These are phyloP conservation scores for Tetraselmis chui DNA, from an alignment of 139 green algal species.

Conservation along the genomic window DNA sequence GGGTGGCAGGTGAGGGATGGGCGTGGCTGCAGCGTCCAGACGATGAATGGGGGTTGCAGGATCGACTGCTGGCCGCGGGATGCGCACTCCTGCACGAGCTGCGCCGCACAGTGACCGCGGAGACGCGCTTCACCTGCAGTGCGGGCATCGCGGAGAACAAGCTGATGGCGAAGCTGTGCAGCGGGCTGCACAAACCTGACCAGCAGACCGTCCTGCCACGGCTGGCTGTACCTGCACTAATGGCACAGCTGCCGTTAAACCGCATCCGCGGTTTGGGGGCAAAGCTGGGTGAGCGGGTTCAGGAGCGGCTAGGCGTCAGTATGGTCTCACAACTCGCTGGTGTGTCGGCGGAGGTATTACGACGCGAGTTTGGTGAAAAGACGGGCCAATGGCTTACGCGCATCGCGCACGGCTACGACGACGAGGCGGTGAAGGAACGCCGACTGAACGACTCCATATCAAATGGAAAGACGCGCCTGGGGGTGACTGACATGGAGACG, in stretches of 20 bases:
- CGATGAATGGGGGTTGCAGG: constrained; percentile 31
- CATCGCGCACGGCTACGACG: background rate
- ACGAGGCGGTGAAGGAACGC: background rate
- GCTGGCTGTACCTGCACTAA: constrained; percentile 42
- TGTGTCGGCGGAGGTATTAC: background rate
- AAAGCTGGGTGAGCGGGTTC: background rate
- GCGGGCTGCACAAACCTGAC: constrained; percentile 75
- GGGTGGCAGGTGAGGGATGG: too few relatives aligned
- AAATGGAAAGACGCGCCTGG: background rate
- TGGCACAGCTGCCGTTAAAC: constrained; percentile 52
- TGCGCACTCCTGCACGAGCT: constrained; percentile 48
- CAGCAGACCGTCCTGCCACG: constrained; percentile 74
- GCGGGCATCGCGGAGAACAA: constrained; percentile 67
- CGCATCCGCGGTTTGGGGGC: background rate
- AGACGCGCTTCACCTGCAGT: constrained; percentile 71
- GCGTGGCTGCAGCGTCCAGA: constrained; percentile 48
- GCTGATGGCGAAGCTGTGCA: constrained; percentile 77
- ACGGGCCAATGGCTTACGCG: background rate
- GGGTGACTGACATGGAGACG: background rate
- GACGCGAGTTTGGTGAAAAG: background rate
- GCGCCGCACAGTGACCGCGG: constrained; percentile 39
- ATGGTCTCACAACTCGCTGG: background rate
- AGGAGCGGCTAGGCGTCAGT: background rate
- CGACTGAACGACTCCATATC: background rate
- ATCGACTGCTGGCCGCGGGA: constrained; percentile 58